These are phyloP conservation scores for Brettanomyces nanus DNA, from an alignment of 805 yeast genomes.

Conservation along the genomic window DNA sequence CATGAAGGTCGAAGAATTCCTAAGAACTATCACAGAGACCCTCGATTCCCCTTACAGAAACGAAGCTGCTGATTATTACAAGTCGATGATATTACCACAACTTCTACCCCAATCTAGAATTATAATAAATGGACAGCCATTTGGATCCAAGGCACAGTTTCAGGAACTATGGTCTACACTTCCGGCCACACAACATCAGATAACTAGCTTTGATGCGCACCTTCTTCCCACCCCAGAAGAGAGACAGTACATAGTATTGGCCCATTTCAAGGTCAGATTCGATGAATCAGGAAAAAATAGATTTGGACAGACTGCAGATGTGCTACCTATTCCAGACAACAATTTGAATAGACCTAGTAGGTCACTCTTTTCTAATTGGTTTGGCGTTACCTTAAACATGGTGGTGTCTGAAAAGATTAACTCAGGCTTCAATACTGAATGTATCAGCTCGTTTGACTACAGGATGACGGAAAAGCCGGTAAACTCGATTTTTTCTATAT, in stretches of 20 bases:
- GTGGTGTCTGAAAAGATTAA: constrained; percentile 47
- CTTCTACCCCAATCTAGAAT: constrained; percentile 44
- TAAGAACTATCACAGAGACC: constrained; percentile 6
- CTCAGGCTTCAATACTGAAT: constrained; percentile 31
- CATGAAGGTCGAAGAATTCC: constrained; percentile 6
- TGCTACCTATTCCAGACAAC: constrained; percentile 16
- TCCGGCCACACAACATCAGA: constrained; percentile 53
- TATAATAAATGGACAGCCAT: constrained; percentile 51
- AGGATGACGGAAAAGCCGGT: constrained; percentile 58
- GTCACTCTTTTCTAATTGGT: constrained; percentile 61
- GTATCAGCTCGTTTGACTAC: constrained; percentile 56
- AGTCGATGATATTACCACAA: constrained; percentile 31
- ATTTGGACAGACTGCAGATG: constrained; percentile 55
- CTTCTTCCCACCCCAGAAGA: constrained; percentile 39
- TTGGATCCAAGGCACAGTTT: constrained; percentile 41
- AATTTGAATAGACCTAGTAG: constrained; percentile 24
- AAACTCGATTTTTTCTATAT: constrained; percentile 28
- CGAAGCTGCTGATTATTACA: constrained; percentile 3
- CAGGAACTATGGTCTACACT: constrained; percentile 51
- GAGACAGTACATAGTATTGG: constrained; percentile 31
- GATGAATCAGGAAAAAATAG: constrained; percentile 70
- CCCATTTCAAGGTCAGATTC: constrained; percentile 53
- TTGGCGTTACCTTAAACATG: constrained; percentile 54
- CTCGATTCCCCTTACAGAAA: constrained; percentile 6
- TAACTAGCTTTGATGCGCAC: constrained; percentile 61